These are phyloP conservation scores for Fraxinus sp. DNA, from an alignment of 305 asterid species.

Conservation along the genomic window DNA sequence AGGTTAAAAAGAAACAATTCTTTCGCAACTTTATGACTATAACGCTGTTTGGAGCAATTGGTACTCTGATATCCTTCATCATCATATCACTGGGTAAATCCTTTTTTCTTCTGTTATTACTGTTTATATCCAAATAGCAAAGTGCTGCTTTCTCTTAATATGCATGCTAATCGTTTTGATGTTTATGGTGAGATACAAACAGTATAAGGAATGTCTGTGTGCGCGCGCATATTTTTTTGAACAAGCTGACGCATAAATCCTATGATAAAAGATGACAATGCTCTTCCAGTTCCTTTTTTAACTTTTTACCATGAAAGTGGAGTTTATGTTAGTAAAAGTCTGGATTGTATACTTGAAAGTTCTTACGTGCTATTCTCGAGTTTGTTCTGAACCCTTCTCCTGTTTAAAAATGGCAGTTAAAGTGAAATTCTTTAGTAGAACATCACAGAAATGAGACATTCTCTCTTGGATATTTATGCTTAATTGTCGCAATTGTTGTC, in stretches of 20 bases:
- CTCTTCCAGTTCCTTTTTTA: not conserved
- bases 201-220: not conserved
- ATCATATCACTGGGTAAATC: conserved; percentile 77
- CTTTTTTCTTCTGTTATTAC: conserved; percentile 23
- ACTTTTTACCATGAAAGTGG: conserved; percentile 12
- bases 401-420: conserved; percentile 5
- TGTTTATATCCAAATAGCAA: conserved; percentile 17
- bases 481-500: conserved; percentile 2
- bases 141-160: not conserved
- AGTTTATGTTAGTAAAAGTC: not conserved
- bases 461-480: conserved; percentile 1
- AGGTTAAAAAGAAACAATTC: conserved; percentile 92
- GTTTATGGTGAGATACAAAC: not conserved
- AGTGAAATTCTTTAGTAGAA: conserved; percentile 9
- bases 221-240: not conserved
- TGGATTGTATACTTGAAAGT: not conserved
- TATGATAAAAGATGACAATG: not conserved
- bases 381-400: conserved; percentile 10
- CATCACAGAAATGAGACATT: not conserved
- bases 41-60: conserved; percentile 83
- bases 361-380: not conserved
- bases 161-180: not conserved
- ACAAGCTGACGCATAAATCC: not conserved
- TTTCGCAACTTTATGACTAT: conserved; percentile 88
- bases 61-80: conserved; percentile 77